Percentiles rank a stretch among this genome's conserved stretches.
Conservation (phyloP, 352 stramenopile genomes). For the Globisporangium emineosum region DNA sequence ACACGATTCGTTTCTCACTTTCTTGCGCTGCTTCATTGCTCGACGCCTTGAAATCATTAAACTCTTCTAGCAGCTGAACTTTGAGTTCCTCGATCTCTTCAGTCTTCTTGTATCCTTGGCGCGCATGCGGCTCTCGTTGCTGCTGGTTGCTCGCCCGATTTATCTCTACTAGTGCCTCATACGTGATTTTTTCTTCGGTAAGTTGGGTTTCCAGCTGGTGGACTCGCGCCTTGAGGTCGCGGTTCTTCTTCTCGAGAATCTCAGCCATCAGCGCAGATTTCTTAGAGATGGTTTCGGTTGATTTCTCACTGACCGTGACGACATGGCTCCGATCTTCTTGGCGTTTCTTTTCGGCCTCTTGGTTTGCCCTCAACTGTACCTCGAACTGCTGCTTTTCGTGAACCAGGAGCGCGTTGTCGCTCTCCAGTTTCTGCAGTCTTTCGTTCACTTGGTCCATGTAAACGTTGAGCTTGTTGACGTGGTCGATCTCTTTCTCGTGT, state of each 20-base stretch:
- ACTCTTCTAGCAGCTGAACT: conserved; percentile 29
- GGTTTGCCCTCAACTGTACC: not conserved
- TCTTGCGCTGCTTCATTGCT: conserved; percentile 23
- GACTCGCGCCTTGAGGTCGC: not conserved
- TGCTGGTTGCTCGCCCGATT: not conserved
- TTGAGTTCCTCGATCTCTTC: conserved; percentile 9
- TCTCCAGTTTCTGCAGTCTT: conserved; percentile 23
- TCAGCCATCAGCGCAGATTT: not conserved
- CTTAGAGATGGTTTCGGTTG: not conserved
- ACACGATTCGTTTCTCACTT: conserved; percentile 39
- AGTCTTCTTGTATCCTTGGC: conserved; percentile 6
- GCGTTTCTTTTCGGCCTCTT: not conserved
- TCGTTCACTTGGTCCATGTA: conserved; percentile 31
- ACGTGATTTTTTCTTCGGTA: conserved; percentile 12
- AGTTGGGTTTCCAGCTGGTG: conserved; percentile 3
- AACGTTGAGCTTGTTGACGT: conserved; percentile 24
- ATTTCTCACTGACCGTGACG: conserved; percentile 5
- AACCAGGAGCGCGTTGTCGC: conserved; percentile 10
- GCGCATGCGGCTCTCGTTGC: not conserved
- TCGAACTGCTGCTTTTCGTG: conserved; percentile 6
- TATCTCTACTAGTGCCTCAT: not conserved
- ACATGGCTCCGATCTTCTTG: not conserved
- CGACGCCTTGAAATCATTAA: conserved; percentile 29
- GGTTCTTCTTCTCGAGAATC: not conserved
- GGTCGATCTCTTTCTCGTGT: conserved; percentile 22